A percentile compares a stretch with the other conserved stretches of the same genome.
Conservation (phyloP, 164 flowering plant genomes). For the Sedum album region DNA sequence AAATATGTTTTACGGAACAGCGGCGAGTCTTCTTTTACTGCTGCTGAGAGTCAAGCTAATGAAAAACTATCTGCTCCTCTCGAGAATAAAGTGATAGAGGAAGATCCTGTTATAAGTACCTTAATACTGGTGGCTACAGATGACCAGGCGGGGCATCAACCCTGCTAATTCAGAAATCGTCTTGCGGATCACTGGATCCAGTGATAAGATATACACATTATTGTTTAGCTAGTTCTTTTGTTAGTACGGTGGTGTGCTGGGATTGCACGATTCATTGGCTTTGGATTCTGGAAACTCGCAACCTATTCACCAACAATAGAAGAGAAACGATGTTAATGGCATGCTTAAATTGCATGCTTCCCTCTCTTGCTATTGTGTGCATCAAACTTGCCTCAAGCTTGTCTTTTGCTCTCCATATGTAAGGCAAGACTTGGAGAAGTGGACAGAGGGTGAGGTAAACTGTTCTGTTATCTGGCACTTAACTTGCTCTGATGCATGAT, state of each 20-base stretch:
- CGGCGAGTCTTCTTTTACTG: not conserved
- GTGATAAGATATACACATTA: not conserved
- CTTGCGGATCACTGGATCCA: not conserved
- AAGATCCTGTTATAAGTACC: too few species aligned
- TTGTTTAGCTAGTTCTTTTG: conserved; percentile 3
- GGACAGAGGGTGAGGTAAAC: not conserved
- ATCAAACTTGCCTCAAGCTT: not conserved
- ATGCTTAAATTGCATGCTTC: not conserved
- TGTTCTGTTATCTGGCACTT: not conserved
- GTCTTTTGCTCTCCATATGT: not conserved
- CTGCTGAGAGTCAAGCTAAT: not conserved
- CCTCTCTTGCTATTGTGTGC: not conserved
- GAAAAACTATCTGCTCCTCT: not conserved
- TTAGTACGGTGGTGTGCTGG: not conserved
- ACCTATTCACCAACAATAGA: not conserved
- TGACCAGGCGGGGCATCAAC: not conserved
- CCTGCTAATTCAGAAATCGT: not conserved
- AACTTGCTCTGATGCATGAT: not conserved
- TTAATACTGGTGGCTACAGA: not conserved
- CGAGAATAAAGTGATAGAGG: not conserved
- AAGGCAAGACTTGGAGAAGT: not conserved
- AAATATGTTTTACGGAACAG: not conserved
- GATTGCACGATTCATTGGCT: not conserved
- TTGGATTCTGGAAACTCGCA: not conserved
- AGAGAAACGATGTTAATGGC: not conserved